Base-by-base conservation (phyloP, 176 grass and related monocot species). In the Lolium perenne region DNA sequence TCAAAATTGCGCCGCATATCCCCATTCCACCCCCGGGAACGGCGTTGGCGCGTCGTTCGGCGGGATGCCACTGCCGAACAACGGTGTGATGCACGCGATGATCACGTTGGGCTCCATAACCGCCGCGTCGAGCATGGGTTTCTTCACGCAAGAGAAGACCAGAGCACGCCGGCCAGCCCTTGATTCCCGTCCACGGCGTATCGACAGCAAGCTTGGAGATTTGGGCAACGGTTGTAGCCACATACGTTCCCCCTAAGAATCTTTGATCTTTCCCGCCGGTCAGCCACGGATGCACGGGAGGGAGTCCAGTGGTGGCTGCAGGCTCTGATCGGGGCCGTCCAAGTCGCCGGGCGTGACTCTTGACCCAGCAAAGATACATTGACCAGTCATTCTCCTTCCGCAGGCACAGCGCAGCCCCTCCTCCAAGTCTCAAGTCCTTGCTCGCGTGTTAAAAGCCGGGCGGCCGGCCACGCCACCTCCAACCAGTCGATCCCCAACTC, bases 341-440 rank as follows among this genome's bases (percentile, higher is more conserved):
- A 72, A 60, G 81, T 84, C 74, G 74, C 63, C 75, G 55, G 5
- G 56, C 35, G 32, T 56, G 45, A 84, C 53, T 72, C 51, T 20
- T 71, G 20, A 73, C 62, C 29, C 46, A 51, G 51, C 73, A 60
- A 12, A 22, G 62, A 20, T 69, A 17, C 62, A 62, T 70, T 80
- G 76, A 71, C 76, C 57, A 75, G 23, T 50, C 41, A 58, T 71
- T 77, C 72, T 65, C 32, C 6, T 43, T 20, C 54, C 54, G 54
- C 54, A 56, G 17, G 54, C 18, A 56, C 54, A 56, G 41, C 48
- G 41, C 48, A 13, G 14, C 61, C 63, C 62, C 80, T 85, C n/a
- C 2, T 22, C 80, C 86, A 77, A 77, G 85, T 35, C 48, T 82
- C 22, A 69, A 69, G 11, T 47, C 71, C 64, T 26, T 25, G 61